Conservation (phyloP, 495 filamentous ascomycete species). For the Bathelium albidoporum region DNA sequence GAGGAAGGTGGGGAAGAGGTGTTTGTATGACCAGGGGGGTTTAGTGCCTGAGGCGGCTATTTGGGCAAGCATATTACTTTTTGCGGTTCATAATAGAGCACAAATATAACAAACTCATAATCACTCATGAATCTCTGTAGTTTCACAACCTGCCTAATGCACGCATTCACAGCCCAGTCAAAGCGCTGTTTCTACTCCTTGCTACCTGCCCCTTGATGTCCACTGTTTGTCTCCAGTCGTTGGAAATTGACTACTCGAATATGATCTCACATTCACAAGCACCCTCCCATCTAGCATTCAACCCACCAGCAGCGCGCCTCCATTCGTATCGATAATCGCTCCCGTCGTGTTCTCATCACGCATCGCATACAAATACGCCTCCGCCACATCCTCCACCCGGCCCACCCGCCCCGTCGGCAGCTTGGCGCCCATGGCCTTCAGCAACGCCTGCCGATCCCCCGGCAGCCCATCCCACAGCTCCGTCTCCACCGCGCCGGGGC, state of each 20-base stretch:
- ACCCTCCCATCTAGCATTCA: too few relatives aligned
- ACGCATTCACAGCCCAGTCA: too few relatives aligned
- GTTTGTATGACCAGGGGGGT: too few relatives aligned
- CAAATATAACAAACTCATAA: background rate
- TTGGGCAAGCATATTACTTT: background rate
- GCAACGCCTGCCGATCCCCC: slow-evolving; percentile 8
- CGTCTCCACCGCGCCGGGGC: slow-evolving; percentile 28
- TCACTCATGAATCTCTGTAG: background rate
- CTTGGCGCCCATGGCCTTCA: slow-evolving; percentile 31
- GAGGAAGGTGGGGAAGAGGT: background rate
- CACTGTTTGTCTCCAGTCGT: too few relatives aligned
- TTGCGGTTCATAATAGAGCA: background rate
- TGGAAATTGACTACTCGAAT: too few relatives aligned
- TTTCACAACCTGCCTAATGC: too few relatives aligned
- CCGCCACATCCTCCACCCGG: slow-evolving; percentile 26
- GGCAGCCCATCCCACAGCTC: slow-evolving; percentile 25
- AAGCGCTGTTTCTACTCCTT: too few relatives aligned
- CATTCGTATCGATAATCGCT: slow-evolving; percentile 21
- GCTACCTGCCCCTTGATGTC: too few relatives aligned
- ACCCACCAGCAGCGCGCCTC: slow-evolving; percentile 20
- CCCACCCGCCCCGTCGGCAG: slow-evolving; percentile 20
- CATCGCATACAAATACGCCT: slow-evolving; percentile 26
- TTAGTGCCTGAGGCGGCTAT: too few relatives aligned
- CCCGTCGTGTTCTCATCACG: slow-evolving; percentile 26
- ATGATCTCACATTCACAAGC: too few relatives aligned